These are phyloP conservation scores for Solanum tarijense DNA, from an alignment of 257 asterid species.

Conservation along the genomic window DNA sequence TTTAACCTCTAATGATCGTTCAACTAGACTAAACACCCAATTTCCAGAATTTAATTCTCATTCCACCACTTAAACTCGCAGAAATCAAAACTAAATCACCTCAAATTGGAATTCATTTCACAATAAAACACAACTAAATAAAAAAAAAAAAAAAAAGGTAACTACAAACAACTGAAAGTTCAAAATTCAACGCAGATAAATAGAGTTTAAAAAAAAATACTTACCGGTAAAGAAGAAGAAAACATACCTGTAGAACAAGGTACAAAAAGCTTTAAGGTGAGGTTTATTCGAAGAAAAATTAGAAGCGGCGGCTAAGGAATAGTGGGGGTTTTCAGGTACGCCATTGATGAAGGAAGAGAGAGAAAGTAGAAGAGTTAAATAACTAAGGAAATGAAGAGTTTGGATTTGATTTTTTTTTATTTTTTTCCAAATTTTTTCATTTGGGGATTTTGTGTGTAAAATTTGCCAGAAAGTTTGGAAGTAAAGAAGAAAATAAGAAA, in stretches of 20 bases:
- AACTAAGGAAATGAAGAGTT: background rate
- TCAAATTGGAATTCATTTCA: background rate
- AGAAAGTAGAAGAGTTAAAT: background rate
- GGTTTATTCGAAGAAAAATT: slow-evolving; percentile 8
- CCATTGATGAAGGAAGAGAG: slow-evolving; percentile 33
- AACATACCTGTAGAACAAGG: background rate
- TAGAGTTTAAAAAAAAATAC: background rate
- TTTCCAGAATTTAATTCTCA: background rate
- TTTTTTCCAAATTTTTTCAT: background rate
- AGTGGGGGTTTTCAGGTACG: slow-evolving; percentile 35
- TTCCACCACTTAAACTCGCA: background rate
- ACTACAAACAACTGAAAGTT: background rate
- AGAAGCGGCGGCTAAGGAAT: slow-evolving; percentile 49
- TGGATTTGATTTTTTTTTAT: background rate
- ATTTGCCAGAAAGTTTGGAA: background rate
- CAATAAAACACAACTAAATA: background rate
- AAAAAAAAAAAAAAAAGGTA: background rate
- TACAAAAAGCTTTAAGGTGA: background rate
- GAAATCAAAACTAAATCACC: background rate
- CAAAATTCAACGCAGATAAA: background rate
- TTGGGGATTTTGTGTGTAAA: background rate
- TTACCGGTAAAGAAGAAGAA: background rate
- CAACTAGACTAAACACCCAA: background rate
- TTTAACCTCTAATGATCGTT: background rate
- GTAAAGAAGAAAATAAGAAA: background rate